phyloP scores from a whole-genome alignment of 2,329 filamentous ascomycete genomes.

The Scedosporium apiospermum region DNA sequence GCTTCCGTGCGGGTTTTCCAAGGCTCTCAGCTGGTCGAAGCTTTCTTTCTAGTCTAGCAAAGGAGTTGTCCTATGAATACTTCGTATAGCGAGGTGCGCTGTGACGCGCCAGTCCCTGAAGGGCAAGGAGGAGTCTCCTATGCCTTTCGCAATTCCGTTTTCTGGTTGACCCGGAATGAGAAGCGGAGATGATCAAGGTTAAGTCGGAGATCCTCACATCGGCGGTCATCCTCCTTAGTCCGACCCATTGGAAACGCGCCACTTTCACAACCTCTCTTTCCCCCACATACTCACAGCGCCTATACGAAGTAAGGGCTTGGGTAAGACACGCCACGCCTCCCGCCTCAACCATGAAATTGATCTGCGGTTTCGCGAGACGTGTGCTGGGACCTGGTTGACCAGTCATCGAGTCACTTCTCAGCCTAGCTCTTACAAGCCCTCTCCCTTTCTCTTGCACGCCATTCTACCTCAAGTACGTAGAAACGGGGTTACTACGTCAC shows the following conservation, averaged over 20 bases:
- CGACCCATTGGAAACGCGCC: neutral
- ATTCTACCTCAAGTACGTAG: neutral
- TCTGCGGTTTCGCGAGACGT: neutral
- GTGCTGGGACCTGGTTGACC: neutral
- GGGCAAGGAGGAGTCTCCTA: neutral
- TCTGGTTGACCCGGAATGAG: neutral
- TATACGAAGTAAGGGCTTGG: neutral
- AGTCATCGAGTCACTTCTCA: neutral
- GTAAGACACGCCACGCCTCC: neutral
- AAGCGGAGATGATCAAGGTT: neutral
- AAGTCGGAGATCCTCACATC: neutral
- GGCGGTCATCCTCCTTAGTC: neutral
- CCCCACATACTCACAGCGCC: neutral
- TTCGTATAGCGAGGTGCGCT: too few relatives aligned
- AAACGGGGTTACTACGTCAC: neutral
- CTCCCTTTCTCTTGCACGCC: neutral
- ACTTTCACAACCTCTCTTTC: neutral
- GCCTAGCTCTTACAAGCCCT: neutral
- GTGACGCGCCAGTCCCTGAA: too few relatives aligned
- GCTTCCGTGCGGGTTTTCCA: neutral
- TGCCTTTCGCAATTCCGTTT: neutral
- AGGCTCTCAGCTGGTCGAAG: neutral
- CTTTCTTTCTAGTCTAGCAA: neutral
- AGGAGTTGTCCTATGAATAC: too few relatives aligned
- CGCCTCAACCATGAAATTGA: neutral